Percentiles rank a stretch among this genome's conserved stretches.
These are phyloP conservation scores for Xylaria sp. DNA, from an alignment of 2,329 filamentous ascomycete species.

Conservation along the genomic window DNA sequence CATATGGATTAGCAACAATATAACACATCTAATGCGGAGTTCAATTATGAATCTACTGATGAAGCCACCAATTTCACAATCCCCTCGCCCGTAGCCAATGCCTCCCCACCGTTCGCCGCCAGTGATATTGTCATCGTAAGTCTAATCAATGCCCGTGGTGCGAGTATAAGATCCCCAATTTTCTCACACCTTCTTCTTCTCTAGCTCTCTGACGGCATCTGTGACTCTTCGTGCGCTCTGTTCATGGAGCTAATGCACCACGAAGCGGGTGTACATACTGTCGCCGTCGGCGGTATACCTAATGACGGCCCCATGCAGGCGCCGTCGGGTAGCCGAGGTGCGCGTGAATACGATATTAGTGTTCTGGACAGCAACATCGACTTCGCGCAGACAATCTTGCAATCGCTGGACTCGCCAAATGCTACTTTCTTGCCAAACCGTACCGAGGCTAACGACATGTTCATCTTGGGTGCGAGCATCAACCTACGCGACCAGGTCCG, in stretches of 20 bases:
- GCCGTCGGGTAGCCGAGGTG: slow-evolving; percentile 68
- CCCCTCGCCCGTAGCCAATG: background rate
- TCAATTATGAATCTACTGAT: background rate
- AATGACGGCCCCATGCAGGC: slow-evolving; percentile 63
- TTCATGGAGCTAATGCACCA: slow-evolving; percentile 48
- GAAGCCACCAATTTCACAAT: slow-evolving; percentile 4
- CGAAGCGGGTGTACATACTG: slow-evolving; percentile 49
- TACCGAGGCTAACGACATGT: slow-evolving; percentile 34
- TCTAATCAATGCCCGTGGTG: background rate
- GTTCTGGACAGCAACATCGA: slow-evolving; percentile 10
- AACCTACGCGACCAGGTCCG: slow-evolving; percentile 46
- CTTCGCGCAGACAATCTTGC: background rate
- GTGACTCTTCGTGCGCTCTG: slow-evolving; percentile 48
- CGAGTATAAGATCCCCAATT: background rate
- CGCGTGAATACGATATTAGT: slow-evolving; percentile 44
- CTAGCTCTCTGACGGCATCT: slow-evolving; percentile 47
- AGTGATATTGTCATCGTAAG: slow-evolving; percentile 37
- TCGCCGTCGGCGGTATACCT: slow-evolving; percentile 64
- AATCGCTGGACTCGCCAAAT: slow-evolving; percentile 6
- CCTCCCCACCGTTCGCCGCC: slow-evolving; percentile 19
- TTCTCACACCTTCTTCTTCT: background rate
- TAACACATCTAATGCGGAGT: background rate
- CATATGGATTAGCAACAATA: slow-evolving; percentile 2
- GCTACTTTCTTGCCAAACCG: slow-evolving; percentile 29
- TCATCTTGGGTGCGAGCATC: slow-evolving; percentile 32